Conservation (phyloP, 768 basidiomycete species). For the Hypsizygus marmoreus region DNA sequence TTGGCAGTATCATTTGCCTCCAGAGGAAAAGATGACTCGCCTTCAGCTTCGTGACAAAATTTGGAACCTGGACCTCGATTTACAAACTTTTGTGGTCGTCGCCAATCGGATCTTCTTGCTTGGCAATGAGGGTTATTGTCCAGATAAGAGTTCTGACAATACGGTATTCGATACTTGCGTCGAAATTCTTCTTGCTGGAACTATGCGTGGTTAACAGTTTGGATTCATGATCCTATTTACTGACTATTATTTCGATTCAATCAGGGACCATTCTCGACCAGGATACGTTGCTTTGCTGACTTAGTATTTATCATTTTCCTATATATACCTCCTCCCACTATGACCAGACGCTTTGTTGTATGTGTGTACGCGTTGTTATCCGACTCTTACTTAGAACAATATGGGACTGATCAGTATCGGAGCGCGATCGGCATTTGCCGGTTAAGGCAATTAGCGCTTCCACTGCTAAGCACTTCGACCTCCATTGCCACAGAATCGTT, state of each 20-base stretch:
- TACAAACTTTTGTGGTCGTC: constrained; percentile 19
- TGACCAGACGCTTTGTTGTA: not conserved
- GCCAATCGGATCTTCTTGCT: constrained; percentile 20
- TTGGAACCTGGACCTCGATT: constrained; percentile 20
- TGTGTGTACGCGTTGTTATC: not conserved
- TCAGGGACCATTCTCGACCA: too few relatives aligned
- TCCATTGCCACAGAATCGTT: too few relatives aligned
- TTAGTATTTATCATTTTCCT: too few relatives aligned
- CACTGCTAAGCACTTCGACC: too few relatives aligned
- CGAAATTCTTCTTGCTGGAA: not conserved
- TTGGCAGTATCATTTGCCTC: constrained; percentile 22
- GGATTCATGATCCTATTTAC: not conserved
- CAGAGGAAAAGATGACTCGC: constrained; percentile 20
- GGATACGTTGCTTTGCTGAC: too few relatives aligned
- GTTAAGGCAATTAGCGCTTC: not conserved
- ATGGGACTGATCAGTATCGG: too few relatives aligned
- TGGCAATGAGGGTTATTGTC: constrained; percentile 10
- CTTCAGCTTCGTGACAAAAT: constrained; percentile 20
- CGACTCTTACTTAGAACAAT: not conserved
- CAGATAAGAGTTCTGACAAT: not conserved
- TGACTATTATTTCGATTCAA: not conserved
- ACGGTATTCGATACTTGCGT: constrained; percentile 8
- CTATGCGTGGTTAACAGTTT: not conserved
- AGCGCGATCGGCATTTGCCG: constrained; percentile 2
- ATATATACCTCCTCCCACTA: too few relatives aligned